A percentile compares a stretch with the other conserved stretches of the same genome.
phyloP scores from a whole-genome alignment of 2,329 filamentous ascomycete genomes.

The Monosporascus sp. region DNA sequence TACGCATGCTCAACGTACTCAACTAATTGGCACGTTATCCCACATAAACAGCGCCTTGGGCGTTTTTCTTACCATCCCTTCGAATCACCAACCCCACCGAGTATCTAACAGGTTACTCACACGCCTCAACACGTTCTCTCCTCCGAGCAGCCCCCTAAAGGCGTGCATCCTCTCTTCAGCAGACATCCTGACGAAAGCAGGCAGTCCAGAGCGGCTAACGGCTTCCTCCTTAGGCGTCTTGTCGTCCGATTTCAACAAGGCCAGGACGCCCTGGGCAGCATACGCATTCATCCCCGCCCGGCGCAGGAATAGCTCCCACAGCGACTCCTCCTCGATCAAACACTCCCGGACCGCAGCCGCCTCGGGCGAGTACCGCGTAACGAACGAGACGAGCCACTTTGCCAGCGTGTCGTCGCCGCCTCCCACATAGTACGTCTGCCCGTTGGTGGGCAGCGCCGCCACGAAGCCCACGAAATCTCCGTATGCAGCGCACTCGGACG shows the following conservation, averaged over 20 bases:
- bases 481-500: constrained; percentile 40
- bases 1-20: neutral
- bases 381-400: constrained; percentile 48
- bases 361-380: constrained; percentile 38
- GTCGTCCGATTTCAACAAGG: constrained; percentile 34
- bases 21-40: neutral
- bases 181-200: constrained; percentile 53
- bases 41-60: neutral
- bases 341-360: constrained; percentile 16
- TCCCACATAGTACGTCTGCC: constrained; percentile 41
- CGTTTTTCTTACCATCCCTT: neutral
- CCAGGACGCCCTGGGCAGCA: constrained; percentile 62
- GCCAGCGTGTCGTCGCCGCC: constrained; percentile 46
- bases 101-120: constrained; percentile 48
- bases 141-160: constrained; percentile 51
- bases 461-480: constrained; percentile 47
- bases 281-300: constrained; percentile 64
- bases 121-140: constrained; percentile 44
- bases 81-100: constrained; percentile 35
- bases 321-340: constrained; percentile 53
- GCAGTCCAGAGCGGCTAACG: constrained; percentile 36
- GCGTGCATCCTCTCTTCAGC: constrained; percentile 38
- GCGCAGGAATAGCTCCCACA: constrained; percentile 64
- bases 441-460: constrained; percentile 30
- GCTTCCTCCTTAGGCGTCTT: constrained; percentile 7